Base-by-base conservation (phyloP, 495 filamentous ascomycete species). In the Aspergillus egyptiacus region DNA sequence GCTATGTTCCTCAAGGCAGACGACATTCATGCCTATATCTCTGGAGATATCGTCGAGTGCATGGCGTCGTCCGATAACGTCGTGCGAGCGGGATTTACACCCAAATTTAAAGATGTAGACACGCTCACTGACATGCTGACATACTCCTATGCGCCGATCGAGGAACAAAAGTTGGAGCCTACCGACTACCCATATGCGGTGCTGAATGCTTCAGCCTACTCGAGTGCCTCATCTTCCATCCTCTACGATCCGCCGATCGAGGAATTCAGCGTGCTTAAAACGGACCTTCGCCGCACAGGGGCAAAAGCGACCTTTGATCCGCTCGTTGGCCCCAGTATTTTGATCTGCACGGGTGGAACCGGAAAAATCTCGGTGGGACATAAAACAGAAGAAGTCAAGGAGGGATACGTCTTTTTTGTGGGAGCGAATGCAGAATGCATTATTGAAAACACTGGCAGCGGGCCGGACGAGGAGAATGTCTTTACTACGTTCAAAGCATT, bases 11-110 rank as follows among this genome's bases (percentile, higher is more conserved):
- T 98, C 18, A 87, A 86, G 57, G 93, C 93, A 13, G 89, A 98
- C 58, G 93, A 96, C 57, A 95, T 96, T 51, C 93, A 98, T 62
- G 93, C 93, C 15, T 98, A 98, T 65, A 75, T 98, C 25, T 89
- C 84, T 19, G 93, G 93, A 35, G 93, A 98, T 50, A 95, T 98
- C 57, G 89, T 98, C 57, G 93, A 98, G 69, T 97, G 93, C 75
- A 98, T 98, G 93, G 93, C 93, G 1, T 85, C 88, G 17, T 94
- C 87, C 27, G 93, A 98, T 71, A 98, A 98, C 54, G 93, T 98
- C 6, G 91, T 98, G 17, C 91, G 93, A 25, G 93, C 93, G 2
- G 93, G 93, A 15, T 91, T 98, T 63, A 98, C 93, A 0, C 93
- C 93, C 8, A 98, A 98, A 67, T 97, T 91, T 78, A 95, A 96